These are phyloP conservation scores for Aspergillus awamori DNA, from an alignment of 2,329 filamentous ascomycete genomes.

Conservation along the genomic window DNA sequence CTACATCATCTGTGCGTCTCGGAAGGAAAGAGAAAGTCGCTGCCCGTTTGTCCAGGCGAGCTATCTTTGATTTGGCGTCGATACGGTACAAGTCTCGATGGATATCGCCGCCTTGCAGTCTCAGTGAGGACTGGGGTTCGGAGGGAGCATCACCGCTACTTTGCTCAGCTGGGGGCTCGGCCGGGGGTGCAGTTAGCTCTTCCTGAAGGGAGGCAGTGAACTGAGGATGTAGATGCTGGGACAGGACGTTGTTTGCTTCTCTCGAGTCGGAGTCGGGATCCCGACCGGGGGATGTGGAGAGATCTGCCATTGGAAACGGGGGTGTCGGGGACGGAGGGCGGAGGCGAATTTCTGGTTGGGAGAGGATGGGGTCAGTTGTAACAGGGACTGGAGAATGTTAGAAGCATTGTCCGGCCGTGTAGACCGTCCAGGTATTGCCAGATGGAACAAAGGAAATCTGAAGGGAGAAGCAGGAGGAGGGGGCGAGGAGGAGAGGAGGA, in stretches of 20 bases:
- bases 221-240: conserved; percentile 26
- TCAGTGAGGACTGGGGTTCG: conserved; percentile 65
- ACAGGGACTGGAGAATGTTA: neutral
- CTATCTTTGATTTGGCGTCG: conserved; percentile 55
- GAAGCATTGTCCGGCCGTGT: neutral
- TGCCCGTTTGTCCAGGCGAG: conserved; percentile 58
- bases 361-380: neutral
- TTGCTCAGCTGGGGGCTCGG: conserved; percentile 2
- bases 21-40: conserved; percentile 66
- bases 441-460: neutral
- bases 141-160: conserved; percentile 15
- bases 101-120: conserved; percentile 74
- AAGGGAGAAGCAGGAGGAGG: neutral
- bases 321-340: neutral
- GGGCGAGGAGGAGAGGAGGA: neutral
- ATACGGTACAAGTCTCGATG: conserved; percentile 78
- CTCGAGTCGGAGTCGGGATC: conserved; percentile 13
- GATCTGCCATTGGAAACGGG: conserved; percentile 18
- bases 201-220: conserved; percentile 26
- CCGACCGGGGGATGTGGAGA: conserved; percentile 34
- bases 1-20: conserved; percentile 26
- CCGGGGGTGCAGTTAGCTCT: conserved; percentile 7
- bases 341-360: neutral
- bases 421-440: neutral
- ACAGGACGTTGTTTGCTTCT: conserved; percentile 25